These are phyloP conservation scores for Pholiota adiposa DNA, from an alignment of 1,284 basidiomycete species.

Conservation along the genomic window DNA sequence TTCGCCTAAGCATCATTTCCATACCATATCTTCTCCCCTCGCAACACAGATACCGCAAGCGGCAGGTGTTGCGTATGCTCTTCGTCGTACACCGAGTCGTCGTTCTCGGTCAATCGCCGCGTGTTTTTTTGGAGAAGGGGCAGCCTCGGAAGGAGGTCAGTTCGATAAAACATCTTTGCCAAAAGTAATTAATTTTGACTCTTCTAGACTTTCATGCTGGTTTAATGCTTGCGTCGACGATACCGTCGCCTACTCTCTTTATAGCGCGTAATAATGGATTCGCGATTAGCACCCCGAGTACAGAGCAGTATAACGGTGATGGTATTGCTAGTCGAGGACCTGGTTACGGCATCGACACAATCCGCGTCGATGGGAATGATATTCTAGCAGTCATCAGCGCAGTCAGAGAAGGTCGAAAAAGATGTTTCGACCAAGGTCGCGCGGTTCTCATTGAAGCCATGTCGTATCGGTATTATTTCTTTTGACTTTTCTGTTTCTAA, in stretches of 20 bases:
- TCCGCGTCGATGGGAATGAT: conserved; percentile 95
- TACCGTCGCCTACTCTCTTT: conserved; percentile 74
- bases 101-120: conserved; percentile 81
- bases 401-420: conserved; percentile 76
- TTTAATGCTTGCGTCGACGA: conserved; percentile 75
- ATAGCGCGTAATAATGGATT: conserved; percentile 90
- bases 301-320: conserved; percentile 91
- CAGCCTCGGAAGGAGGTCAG: conserved; percentile 72
- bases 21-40: conserved; percentile 93
- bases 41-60: conserved; percentile 97
- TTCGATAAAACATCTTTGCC: neutral
- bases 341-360: conserved; percentile 91
- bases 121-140: conserved; percentile 89
- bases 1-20: conserved; percentile 84
- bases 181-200: neutral
- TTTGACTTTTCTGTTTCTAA: neutral
- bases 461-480: conserved; percentile 72
- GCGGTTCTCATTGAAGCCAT: conserved; percentile 92
- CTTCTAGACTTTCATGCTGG: conserved; percentile 74
- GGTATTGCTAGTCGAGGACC: conserved; percentile 93
- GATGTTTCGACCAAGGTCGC: conserved; percentile 80
- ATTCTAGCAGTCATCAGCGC: conserved; percentile 87
- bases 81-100: conserved; percentile 79
- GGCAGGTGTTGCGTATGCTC: conserved; percentile 89
- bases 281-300: conserved; percentile 91